These are phyloP conservation scores for Babesia sp. DNA, from an alignment of 169 alveolate genomes.

Conservation along the genomic window DNA sequence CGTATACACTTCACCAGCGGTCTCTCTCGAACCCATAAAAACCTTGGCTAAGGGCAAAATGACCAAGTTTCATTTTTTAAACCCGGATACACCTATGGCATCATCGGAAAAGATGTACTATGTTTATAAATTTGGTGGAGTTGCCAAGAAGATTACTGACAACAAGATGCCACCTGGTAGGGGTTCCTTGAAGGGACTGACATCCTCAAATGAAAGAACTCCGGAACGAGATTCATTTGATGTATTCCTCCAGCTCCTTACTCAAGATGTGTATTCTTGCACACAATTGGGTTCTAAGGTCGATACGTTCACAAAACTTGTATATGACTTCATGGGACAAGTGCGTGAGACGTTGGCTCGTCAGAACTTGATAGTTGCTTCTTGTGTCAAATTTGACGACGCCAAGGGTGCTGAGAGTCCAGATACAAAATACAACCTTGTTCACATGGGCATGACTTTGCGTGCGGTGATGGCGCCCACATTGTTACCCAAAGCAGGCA, in stretches of 20 bases:
- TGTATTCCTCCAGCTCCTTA: constrained; percentile 1
- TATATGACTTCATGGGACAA: background rate
- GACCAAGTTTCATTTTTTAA: no score
- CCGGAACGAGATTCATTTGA: constrained; percentile 1
- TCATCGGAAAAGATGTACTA: no score
- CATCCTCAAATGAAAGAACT: background rate
- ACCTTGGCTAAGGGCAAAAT: no score
- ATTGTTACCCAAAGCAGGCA: background rate
- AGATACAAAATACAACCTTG: background rate
- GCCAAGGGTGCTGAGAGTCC: background rate
- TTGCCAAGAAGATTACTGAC: constrained; percentile 1
- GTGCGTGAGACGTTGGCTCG: constrained; percentile 6
- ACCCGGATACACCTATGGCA: no score
- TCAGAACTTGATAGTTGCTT: constrained; percentile 1
- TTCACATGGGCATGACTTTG: background rate
- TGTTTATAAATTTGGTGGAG: background rate
- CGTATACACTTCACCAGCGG: no score
- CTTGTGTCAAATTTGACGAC: constrained; percentile 24
- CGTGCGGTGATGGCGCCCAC: background rate
- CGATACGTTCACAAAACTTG: background rate
- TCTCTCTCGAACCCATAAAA: no score
- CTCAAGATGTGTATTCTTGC: background rate
- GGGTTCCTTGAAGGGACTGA: background rate
- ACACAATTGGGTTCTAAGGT: background rate
- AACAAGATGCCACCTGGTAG: background rate